A percentile compares a stretch with the other conserved stretches of the same genome.
Evolutionary conservation across 2,329 filamentous ascomycete species (phyloP).

Genomic region (Fusarium sp.): DNA sequence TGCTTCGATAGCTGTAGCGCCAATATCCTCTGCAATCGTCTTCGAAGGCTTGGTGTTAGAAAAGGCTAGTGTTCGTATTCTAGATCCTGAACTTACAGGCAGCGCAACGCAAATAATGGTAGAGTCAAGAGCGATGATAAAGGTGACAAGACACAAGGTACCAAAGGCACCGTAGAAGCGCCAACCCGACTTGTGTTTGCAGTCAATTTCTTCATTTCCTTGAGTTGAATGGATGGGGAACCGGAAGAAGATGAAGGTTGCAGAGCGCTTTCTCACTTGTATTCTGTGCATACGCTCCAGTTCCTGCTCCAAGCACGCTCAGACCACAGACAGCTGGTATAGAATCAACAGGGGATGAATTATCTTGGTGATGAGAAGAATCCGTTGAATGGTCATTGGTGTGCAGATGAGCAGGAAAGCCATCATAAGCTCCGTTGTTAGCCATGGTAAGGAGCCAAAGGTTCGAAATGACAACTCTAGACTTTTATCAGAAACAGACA

Average conservation of each 20-base stretch:
- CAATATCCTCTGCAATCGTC: slow-evolving; percentile 43
- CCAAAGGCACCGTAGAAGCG: slow-evolving; percentile 42
- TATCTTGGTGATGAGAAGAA: neutral
- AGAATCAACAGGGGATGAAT: neutral
- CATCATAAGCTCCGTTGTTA: neutral
- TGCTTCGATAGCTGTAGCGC: slow-evolving; percentile 40
- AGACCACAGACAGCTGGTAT: neutral
- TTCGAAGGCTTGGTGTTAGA: slow-evolving; percentile 1
- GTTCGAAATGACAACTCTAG: neutral
- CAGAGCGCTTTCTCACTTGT: neutral
- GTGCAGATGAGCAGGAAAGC: neutral
- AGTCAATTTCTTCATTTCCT: neutral
- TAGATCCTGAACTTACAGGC: slow-evolving; percentile 23
- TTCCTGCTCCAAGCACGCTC: neutral
- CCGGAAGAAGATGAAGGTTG: neutral
- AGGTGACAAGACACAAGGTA: slow-evolving; percentile 41
- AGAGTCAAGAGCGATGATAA: slow-evolving; percentile 45
- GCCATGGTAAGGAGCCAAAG: slow-evolving; percentile 1
- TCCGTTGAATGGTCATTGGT: neutral
- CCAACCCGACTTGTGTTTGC: slow-evolving; percentile 28
- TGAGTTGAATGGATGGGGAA: neutral
- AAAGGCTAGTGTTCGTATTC: neutral
- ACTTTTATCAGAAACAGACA: neutral
- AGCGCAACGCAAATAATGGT: slow-evolving; percentile 43
- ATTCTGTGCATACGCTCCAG: neutral